phyloP scores from a whole-genome alignment of 2,329 filamentous ascomycete species.

The Mycocentrospora acerina region DNA sequence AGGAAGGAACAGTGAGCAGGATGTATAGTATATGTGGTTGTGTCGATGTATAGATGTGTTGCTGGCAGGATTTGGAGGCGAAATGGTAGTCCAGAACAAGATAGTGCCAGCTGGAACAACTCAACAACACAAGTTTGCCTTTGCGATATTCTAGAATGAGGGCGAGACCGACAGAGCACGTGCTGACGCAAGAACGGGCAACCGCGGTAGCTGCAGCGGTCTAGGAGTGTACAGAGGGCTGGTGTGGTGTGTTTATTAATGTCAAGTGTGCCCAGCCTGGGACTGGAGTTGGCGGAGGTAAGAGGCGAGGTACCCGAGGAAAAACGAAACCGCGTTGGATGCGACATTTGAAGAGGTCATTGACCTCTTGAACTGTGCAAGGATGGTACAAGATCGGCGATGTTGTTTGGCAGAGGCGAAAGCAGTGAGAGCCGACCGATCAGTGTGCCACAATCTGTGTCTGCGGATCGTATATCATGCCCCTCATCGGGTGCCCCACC shows the following conservation, averaged over 20 bases:
- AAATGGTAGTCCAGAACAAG: background rate
- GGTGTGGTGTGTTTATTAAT: too few relatives aligned
- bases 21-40: background rate
- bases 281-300: too few relatives aligned
- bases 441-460: constrained; percentile 16
- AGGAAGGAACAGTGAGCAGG: constrained; percentile 2
- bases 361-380: constrained; percentile 10
- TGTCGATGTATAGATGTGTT: too few relatives aligned
- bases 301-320: constrained; percentile 2
- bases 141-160: constrained; percentile 4
- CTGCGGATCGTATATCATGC: constrained; percentile 21
- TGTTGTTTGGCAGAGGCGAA: constrained; percentile 19
- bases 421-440: constrained; percentile 12
- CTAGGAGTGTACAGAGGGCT: background rate
- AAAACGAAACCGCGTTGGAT: constrained; percentile 5
- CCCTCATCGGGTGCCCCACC: constrained; percentile 20
- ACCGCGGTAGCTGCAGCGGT: background rate
- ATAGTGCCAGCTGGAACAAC: constrained; percentile 7
- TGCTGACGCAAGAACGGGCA: constrained; percentile 19
- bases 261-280: too few relatives aligned
- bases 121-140: constrained; percentile 3
- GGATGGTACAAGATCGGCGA: constrained; percentile 9
- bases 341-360: constrained; percentile 5
- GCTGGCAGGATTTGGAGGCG: too few relatives aligned
- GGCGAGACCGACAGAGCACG: constrained; percentile 12